Evolutionary conservation across 768 basidiomycete species (phyloP), one percentile per base, ranked within the genome.

Genomic region (Leccinum aurantiacum): DNA sequence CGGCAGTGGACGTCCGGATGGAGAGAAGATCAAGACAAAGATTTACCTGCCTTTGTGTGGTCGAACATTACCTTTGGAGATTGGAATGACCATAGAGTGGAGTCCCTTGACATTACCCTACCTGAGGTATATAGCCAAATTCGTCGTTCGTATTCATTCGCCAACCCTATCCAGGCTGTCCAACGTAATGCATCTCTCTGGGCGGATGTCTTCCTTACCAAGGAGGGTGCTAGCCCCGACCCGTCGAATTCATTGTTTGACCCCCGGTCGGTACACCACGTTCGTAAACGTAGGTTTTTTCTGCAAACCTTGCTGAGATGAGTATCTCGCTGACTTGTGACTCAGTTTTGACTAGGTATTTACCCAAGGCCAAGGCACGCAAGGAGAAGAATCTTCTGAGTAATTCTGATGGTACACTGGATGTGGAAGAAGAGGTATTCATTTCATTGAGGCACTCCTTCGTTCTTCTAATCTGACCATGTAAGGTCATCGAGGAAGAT

Each of bases 341-440:
- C 22, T 7, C 58, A 97, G 95, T 89, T 29, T 77, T 99, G 63
- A 96, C 93, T 2, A 86, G 91, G n/a, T 95, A 94, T 72, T 66
- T 90, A 33, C 83, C 89, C 6, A 89, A 84, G 66, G 66, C 77
- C 22, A 94, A 90, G 71, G 73, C 82, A 9, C 82, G 94, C 33
- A 94, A 91, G 67, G 87, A 87, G 74, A 92, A 95, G 76, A 94
- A 86, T 58, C 83, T 99, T 13, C 76, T 98, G 19, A 66, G 73
- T 11, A 66, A 61, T n/a, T 71, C 74, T 63, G 79, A 79, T 47
- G 74, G 74, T 17, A 72, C 68, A 50, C 77, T 68, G 41, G 76
- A 76, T 29, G 80, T 81, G 55, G 81, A 83, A 54, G 63, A 67
- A 59, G 85, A 89, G 77, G 88, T 84, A 66, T 56, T 61, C 15